Evolutionary conservation across 768 basidiomycete species (phyloP), one percentile per base, ranked within the genome.

Genomic region (Sarcomyxa edulis): DNA sequence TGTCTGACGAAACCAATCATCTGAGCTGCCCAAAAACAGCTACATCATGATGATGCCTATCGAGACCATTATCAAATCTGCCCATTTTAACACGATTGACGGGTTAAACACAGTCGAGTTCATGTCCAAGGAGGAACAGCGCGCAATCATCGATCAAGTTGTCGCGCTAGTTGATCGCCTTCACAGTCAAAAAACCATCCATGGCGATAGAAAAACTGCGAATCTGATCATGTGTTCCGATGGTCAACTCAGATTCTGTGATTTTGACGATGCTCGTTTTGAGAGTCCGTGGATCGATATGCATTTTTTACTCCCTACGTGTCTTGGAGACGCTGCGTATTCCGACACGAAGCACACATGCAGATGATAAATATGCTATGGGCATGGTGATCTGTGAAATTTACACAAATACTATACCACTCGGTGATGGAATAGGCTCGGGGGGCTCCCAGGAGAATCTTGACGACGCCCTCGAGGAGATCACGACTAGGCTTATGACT

Each of bases 311-410:
- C 37, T 33, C 23, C 12, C 35, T 16, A 38, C 37, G 27, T 16
- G 37, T 27, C 21, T 38, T 27, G 19, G 29, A 23, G 29, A 35
- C 32, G 29, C 32, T 31, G 41, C 32, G 39, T 22, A 19, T 39
- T 38, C 31, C 35, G 43, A 47, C 35, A 39, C 48, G 24, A 45
- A 43, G 33, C 25, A n/a, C n/a, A n/a, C n/a, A n/a, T n/a, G 40
- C 47, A 33, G 52, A 55, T 35, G 52, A 55, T 24, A 31, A 53
- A 24, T 55, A 54, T 40, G 52, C 54, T n/a, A 39, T 49, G 28
- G 54, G 52, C 21, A 40, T 54, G 29, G 46, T 47, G 14, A 54
- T 52, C 34, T 54, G 47, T 49, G 37, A 52, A 28, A 48, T 52
- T 38, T 52, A 48, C 37, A 46, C 49, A 15, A 49, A 45, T 12